Evolutionary conservation across 371 early-diverging fungal genomes (phyloP).

Genomic region (Rhizopus microsporus): DNA sequence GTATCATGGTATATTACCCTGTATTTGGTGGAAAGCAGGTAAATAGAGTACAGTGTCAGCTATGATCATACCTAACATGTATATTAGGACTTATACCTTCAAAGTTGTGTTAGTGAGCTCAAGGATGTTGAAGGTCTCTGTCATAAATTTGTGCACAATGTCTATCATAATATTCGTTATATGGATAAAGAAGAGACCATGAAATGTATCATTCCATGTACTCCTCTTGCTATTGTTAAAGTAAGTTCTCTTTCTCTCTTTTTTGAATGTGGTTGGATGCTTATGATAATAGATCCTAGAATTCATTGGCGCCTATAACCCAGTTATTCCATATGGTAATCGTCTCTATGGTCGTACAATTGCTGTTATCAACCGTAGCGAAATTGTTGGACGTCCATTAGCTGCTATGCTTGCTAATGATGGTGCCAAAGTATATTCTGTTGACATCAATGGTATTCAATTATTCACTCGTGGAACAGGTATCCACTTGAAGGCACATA

Average conservation of each 20-base stretch:
- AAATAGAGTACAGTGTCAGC: slow-evolving; percentile 4
- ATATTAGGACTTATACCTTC: slow-evolving; percentile 85
- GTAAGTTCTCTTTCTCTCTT: slow-evolving; percentile 37
- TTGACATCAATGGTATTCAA: slow-evolving; percentile 89
- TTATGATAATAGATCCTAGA: slow-evolving; percentile 70
- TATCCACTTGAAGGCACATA: slow-evolving; percentile 76
- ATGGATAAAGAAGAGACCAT: slow-evolving; percentile 79
- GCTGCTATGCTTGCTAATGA: slow-evolving; percentile 98
- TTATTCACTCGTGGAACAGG: slow-evolving; percentile 87
- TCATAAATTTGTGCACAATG: slow-evolving; percentile 90
- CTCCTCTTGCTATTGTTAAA: slow-evolving; percentile 93
- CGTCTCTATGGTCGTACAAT: slow-evolving; percentile 93
- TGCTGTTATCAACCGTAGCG: slow-evolving; percentile 93
- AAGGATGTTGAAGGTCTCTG: slow-evolving; percentile 98
- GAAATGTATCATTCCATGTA: slow-evolving; percentile 96
- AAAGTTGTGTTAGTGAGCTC: slow-evolving; percentile 80
- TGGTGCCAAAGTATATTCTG: slow-evolving; percentile 94
- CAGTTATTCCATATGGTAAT: slow-evolving; percentile 88
- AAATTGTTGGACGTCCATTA: slow-evolving; percentile 96
- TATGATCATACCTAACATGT: background rate
- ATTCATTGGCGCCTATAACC: slow-evolving; percentile 91
- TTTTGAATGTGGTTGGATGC: background rate
- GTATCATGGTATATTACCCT: slow-evolving; percentile 95
- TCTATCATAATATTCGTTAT: slow-evolving; percentile 94
- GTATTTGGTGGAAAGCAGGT: slow-evolving; percentile 91